Evolutionary conservation across 1,284 basidiomycete species (phyloP).

Genomic region (Neolentinus lepideus): DNA sequence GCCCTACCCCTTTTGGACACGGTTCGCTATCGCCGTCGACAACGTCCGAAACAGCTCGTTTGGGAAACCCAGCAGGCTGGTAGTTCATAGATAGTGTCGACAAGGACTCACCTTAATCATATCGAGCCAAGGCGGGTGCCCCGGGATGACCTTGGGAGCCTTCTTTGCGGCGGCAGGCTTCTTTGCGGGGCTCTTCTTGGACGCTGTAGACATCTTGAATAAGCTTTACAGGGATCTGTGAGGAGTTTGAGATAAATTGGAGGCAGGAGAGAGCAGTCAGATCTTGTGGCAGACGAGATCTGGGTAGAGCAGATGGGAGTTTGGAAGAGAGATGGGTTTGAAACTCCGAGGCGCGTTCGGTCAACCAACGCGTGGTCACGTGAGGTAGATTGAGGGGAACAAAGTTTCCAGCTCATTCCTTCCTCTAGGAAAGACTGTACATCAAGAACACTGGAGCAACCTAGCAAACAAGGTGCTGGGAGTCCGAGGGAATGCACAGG

Average conservation of each 20-base stretch:
- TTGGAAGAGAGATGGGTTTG: constrained; percentile 41
- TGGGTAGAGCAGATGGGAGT: constrained; percentile 38
- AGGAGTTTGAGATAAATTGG: constrained; percentile 14
- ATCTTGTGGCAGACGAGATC: constrained; percentile 14
- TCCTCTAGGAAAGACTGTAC: no score
- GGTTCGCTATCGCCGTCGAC: background rate
- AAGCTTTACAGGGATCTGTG: constrained; percentile 3
- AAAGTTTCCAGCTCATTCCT: background rate
- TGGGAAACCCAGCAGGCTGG: background rate
- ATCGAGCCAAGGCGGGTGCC: constrained; percentile 67
- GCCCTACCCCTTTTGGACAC: constrained; percentile 2
- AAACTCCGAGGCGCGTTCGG: constrained; percentile 53
- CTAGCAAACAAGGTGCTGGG: no score
- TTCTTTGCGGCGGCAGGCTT: constrained; percentile 22
- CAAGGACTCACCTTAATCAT: constrained; percentile 64
- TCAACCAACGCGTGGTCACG: constrained; percentile 38
- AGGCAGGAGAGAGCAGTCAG: constrained; percentile 15
- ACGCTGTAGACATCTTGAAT: background rate
- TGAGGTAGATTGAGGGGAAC: constrained; percentile 15
- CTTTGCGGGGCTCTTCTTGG: constrained; percentile 29
- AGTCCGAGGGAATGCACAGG: no score
- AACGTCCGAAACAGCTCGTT: constrained; percentile 1
- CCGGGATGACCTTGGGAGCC: constrained; percentile 30
- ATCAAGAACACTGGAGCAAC: no score
- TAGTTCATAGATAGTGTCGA: constrained; percentile 3